Conservation (phyloP, 2,329 filamentous ascomycete species). For the Alternaria ventricosa region DNA sequence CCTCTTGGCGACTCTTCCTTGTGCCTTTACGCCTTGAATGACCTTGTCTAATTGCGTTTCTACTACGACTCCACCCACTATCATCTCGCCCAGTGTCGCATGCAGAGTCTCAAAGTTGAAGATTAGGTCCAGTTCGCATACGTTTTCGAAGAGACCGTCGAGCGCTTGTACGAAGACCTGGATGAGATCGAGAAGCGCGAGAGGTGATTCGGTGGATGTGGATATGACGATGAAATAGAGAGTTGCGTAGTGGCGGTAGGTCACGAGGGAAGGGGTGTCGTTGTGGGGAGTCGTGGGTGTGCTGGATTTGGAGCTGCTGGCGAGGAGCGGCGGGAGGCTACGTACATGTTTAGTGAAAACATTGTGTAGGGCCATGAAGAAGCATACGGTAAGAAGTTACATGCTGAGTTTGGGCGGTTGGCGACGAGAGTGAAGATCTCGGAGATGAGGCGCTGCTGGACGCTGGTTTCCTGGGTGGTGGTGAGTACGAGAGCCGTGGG, state of each 20-base stretch:
- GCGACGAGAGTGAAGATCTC: constrained; percentile 97
- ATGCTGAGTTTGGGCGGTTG: constrained; percentile 87
- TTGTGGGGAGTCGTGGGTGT: constrained; percentile 68
- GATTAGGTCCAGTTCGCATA: constrained; percentile 97
- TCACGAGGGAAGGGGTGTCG: constrained; percentile 92
- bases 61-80: constrained; percentile 91
- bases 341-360: constrained; percentile 57
- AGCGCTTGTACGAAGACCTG: constrained; percentile 98
- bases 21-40: constrained; percentile 78
- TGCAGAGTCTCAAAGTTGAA: constrained; percentile 99
- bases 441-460: constrained; percentile 93
- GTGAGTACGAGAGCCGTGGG: not conserved
- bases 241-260: constrained; percentile 97
- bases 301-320: constrained; percentile 54
- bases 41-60: constrained; percentile 91
- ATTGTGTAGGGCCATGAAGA: constrained; percentile 11
- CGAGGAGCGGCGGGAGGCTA: constrained; percentile 69
- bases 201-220: constrained; percentile 92
- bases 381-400: constrained; percentile 86
- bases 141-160: constrained; percentile 95
- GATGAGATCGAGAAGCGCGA: constrained; percentile 94
- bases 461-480: constrained; percentile 80
- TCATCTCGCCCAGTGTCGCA: constrained; percentile 89
- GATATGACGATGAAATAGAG: constrained; percentile 99
- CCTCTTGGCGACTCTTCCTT: constrained; percentile 78